phyloP scores from a whole-genome alignment of 2,329 filamentous ascomycete species.

The Colletotrichum spinosum region DNA sequence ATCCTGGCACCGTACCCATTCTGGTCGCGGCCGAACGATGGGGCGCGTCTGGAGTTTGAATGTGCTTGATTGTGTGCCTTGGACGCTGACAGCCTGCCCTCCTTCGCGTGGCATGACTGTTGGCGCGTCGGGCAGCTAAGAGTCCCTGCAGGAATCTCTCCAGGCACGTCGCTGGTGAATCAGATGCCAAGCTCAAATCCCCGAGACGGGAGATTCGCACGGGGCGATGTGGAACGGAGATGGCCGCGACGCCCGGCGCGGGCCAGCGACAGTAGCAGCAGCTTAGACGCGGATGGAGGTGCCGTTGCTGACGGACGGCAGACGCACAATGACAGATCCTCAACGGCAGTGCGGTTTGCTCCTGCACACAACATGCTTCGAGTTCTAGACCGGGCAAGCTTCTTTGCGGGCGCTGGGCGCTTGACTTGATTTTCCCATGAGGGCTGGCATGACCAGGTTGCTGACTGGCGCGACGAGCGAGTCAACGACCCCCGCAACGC shows the following conservation, averaged over 20 bases:
- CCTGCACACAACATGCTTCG: background rate
- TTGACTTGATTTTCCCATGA: conserved; percentile 2
- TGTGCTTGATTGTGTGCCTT: background rate
- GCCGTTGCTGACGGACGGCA: conserved; percentile 14
- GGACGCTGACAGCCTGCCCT: too few species aligned
- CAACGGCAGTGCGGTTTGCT: background rate
- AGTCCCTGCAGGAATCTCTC: conserved; percentile 9
- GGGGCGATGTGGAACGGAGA: conserved; percentile 16
- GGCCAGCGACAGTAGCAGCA: conserved; percentile 10
- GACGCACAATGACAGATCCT: background rate
- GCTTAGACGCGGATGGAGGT: conserved; percentile 3
- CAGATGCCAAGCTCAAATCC: conserved; percentile 10
- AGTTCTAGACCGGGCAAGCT: background rate
- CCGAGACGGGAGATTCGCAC: conserved; percentile 20
- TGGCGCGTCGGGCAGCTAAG: background rate
- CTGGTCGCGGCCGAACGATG: conserved; percentile 9
- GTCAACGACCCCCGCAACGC: background rate
- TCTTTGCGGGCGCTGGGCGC: conserved; percentile 1
- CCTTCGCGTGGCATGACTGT: too few species aligned
- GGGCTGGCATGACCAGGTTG: conserved; percentile 8
- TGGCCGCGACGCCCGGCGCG: conserved; percentile 18
- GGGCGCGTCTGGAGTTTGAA: background rate
- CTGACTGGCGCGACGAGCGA: conserved; percentile 4
- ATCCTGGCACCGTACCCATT: conserved; percentile 9
- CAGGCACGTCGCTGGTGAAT: conserved; percentile 15